Evolutionary conservation across 805 yeast genomes (phyloP).

Genomic region (Ogataea kodamae): DNA sequence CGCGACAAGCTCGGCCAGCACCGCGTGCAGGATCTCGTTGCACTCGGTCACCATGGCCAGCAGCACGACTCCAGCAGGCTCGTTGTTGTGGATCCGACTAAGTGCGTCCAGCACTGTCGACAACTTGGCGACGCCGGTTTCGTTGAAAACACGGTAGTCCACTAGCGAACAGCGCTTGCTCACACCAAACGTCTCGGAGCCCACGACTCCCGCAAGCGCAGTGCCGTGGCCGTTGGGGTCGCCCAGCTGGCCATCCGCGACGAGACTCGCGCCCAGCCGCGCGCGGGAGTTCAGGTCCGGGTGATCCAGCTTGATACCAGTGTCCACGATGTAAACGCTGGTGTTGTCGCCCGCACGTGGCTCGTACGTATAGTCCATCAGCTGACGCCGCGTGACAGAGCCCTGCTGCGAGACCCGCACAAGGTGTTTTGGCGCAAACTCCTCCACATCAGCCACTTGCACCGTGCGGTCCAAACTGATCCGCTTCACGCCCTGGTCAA

Average conservation of each 20-base stretch:
- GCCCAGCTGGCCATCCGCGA: conserved; percentile 23
- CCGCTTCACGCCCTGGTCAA: conserved; percentile 35
- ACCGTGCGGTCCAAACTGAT: conserved; percentile 37
- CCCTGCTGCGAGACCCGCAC: conserved; percentile 38
- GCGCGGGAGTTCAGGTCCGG: conserved; percentile 45
- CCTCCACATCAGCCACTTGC: conserved; percentile 37
- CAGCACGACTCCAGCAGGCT: conserved; percentile 36
- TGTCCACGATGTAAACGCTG: conserved; percentile 38
- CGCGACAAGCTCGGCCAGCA: conserved; percentile 37
- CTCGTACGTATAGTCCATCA: conserved; percentile 40
- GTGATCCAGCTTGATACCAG: conserved; percentile 37
- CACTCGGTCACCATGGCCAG: conserved; percentile 38
- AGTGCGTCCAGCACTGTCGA: conserved; percentile 35
- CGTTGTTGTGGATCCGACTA: conserved; percentile 20
- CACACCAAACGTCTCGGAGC: conserved; percentile 50
- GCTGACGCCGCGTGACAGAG: conserved; percentile 25
- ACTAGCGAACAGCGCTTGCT: conserved; percentile 43
- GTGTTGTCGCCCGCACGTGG: conserved; percentile 40
- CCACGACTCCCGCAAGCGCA: conserved; percentile 53
- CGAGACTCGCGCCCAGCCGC: conserved; percentile 40
- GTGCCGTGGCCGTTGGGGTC: conserved; percentile 54
- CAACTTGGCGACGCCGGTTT: conserved; percentile 35
- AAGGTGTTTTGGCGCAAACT: conserved; percentile 42
- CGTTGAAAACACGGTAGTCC: conserved; percentile 42
- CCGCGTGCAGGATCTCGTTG: conserved; percentile 41